Evolutionary conservation across 176 grass and related monocot genomes (phyloP).

Genomic region (Ampelocalamus luodianensis): DNA sequence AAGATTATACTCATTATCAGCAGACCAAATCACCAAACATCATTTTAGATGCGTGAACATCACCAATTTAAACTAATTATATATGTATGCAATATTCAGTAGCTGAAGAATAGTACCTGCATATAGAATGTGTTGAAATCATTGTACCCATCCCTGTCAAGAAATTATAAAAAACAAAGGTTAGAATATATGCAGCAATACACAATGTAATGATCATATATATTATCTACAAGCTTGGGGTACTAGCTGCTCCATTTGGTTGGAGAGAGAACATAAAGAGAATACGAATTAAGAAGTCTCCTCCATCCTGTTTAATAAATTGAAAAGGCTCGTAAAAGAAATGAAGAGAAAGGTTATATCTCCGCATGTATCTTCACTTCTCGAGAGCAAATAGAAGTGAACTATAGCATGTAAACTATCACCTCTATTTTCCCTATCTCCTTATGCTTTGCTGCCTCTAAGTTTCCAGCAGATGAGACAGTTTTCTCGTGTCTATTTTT

Average conservation of each 20-base stretch:
- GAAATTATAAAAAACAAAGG: conserved; percentile 34
- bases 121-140: conserved; percentile 99
- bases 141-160: conserved; percentile 93
- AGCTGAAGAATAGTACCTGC: conserved; percentile 68
- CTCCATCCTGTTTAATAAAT: neutral
- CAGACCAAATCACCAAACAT: conserved; percentile 11
- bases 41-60: conserved; percentile 6
- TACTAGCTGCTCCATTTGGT: conserved; percentile 18
- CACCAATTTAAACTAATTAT: neutral
- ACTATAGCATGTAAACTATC: neutral
- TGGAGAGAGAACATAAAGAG: neutral
- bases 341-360: neutral
- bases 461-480: neutral
- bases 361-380: neutral
- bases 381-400: neutral
- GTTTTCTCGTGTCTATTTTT: neutral
- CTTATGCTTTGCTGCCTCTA: neutral
- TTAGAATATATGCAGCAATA: conserved; percentile 42
- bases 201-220: neutral
- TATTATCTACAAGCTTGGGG: conserved; percentile 1
- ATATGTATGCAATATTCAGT: conserved; percentile 26
- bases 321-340: neutral
- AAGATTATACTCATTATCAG: conserved; percentile 30
- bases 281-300: neutral
- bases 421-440: neutral